Evolutionary conservation across 345 rosid genomes (phyloP), one percentile per base, ranked within the genome.

Genomic region (Acer negundo): DNA sequence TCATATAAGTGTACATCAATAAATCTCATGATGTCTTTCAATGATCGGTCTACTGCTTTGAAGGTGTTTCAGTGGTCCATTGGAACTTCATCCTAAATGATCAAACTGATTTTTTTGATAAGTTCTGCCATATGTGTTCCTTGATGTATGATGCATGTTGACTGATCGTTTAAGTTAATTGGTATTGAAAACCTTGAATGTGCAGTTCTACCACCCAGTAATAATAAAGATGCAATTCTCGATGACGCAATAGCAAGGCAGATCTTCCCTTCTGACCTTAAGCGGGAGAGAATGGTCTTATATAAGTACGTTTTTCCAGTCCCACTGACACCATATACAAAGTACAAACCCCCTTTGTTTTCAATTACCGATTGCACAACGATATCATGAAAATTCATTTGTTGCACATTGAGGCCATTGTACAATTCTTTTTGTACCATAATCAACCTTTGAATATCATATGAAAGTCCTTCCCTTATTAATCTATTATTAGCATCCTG

Each of bases 141-240:
- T n/a, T 58, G 51, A 7, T 56, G 26, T 13, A 77, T 44, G 2
- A n/a, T 23, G 10, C 61, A 69, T 1, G 42, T 23, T 1, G 62
- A 63, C 2, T 22, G 16, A 0, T 23, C 62, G 1, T 10, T 35
- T 11, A 46, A 11, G 0, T 75, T 16, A 1, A 49, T 3, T 16
- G 62, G 62, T 6, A 64, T 49, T 12, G 8, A 6, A 64, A 75
- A 75, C 2, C 62, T 69, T 15, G 59, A 77, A 69, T 69, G 58
- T 7, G 42, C 4, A 28, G 31, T 28, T 1, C 4, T 1, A 28
- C 31, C 31, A 28, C 3, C 31, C 1, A 2, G 31, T 7, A 77
- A 22, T 15, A 77, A 20, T 3, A 77, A 17, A 6, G 61, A 53
- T 6, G 24, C 40, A 8, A 77, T 77, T 17, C 74, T 40, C 0